Evolutionary conservation across 2,329 filamentous ascomycete species (phyloP), one percentile per base, ranked within the genome.

Genomic region (Aureobasidium zeae): DNA sequence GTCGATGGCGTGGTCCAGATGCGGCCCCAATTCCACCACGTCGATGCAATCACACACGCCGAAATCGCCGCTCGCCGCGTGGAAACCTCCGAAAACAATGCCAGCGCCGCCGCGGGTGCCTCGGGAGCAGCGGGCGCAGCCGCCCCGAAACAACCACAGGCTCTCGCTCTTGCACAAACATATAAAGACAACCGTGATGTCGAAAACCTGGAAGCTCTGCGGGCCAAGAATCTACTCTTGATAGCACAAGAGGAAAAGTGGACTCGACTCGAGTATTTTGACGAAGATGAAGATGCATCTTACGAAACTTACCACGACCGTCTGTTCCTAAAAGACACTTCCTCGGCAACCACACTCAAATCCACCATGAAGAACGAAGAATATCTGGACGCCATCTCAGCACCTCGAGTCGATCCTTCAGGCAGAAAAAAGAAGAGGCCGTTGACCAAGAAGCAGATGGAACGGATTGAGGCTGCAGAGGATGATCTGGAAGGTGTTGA

Each of bases 11-110:
- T 94, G 32, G 83, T 94, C 30, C 86, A 94, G 59, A 78, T 98
- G 57, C 83, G 88, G 3, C 87, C 91, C 0, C 86, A 95, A 57
- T 83, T 94, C 49, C 86, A 94, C 64, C 87, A 96, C 65, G 73
- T 96, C 53, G 91, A 96, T 64, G 89, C 91, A 3, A 66, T 79
- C 33, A 72, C 81, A 34, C 86, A 95, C 31, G 37, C 42, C 10
- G 46, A 50, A 19, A 66, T 59, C 34, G 55, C 57, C 51, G 63
- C 54, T 54, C 50, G 52, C 15, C 59, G 57, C 45, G 60, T 57
- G 52, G 66, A 61, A 51, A 62, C 64, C 42, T 70, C 74, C 45
- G 66, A 62, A 49, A 63, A 53, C 56, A 63, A 53, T 54, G 69
- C 53, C 32, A 63, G 53, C 55, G 63, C 53, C 54, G 70, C 53